Evolutionary conservation across 768 basidiomycete species (phyloP), one percentile per base, ranked within the genome.

Genomic region (Tulasnella sp.): DNA sequence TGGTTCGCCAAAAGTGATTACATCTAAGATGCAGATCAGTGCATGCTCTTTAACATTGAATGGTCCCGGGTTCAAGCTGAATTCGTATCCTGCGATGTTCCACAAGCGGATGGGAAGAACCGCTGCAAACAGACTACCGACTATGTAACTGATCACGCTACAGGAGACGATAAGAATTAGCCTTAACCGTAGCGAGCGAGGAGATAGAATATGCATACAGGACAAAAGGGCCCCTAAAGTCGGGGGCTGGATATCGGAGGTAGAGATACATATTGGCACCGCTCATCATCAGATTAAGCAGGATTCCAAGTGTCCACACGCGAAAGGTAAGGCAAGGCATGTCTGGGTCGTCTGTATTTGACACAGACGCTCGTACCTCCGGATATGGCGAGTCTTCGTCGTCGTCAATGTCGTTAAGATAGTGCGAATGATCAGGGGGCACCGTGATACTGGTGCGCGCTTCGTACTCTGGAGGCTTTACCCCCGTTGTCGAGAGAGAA

Each of bases 1-100:
- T n/a, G n/a, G n/a, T 11, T n/a, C 14, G 0, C 68, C 73, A 35
- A 82, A 77, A 14, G 80, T 75, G 2, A 81, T 78, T 79, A 94
- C 95, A 14, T 92, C 89, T 93, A 97, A 95, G 79, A 97, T 94
- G 78, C 85, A 91, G 41, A 96, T 90, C n/a, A 94, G 82, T 7
- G 91, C 90, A 76, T 96, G 94, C 78, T 97, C 95, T 80, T 96
- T 97, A 83, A 96, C 94, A 78, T 94, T 96, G 92, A 94, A 97
- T 22, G 94, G 94, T 17, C 94, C 90, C 1, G 95, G 95, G 77
- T 97, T 97, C 59, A 98, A 83, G 0, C 90, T 91, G 78, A 94
- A 89, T 75, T 88, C 87, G 41, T 83, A 67, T 2, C 87, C 82
- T 3, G 84, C 86, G 1, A 87, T 79, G 8, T 70, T 72, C 75